Conservation (phyloP, 2,329 filamentous ascomycete species). For the Sclerotinia trifoliorum region DNA sequence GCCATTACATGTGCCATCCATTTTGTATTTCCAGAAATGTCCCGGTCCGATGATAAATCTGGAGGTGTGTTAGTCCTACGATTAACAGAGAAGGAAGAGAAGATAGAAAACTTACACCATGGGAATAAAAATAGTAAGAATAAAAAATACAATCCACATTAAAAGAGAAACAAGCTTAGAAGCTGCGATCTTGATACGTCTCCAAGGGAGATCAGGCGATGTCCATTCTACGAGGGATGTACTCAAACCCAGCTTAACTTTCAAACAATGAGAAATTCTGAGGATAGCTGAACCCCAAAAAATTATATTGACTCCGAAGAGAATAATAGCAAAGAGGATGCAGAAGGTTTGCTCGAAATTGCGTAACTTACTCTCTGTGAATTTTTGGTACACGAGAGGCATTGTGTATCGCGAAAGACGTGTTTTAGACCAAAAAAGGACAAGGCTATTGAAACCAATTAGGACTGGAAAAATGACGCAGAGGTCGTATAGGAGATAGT, state of each 20-base stretch:
- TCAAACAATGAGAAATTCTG: neutral
- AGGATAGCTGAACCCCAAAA: neutral
- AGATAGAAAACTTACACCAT: neutral
- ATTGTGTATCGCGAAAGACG: neutral
- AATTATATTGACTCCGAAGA: neutral
- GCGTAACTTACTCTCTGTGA: neutral
- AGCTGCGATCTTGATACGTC: neutral
- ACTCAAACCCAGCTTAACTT: neutral
- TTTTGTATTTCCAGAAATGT: neutral
- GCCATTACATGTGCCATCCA: neutral
- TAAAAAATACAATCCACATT: neutral
- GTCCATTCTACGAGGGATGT: neutral
- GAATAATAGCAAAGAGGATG: rapidly evolving
- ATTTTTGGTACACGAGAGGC: neutral
- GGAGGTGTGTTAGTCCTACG: neutral
- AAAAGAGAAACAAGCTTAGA: neutral
- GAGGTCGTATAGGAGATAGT: neutral
- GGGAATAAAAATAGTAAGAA: neutral
- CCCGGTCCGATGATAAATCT: neutral
- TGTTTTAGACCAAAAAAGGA: neutral
- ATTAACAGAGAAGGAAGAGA: neutral
- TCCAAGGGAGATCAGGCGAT: neutral
- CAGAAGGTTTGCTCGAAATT: neutral
- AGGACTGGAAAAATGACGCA: no score
- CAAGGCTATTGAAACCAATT: neutral